A percentile compares a stretch with the other conserved stretches of the same genome.
Evolutionary conservation across 2,329 filamentous ascomycete genomes (phyloP).

Genomic region (Exophiala viscosa): DNA sequence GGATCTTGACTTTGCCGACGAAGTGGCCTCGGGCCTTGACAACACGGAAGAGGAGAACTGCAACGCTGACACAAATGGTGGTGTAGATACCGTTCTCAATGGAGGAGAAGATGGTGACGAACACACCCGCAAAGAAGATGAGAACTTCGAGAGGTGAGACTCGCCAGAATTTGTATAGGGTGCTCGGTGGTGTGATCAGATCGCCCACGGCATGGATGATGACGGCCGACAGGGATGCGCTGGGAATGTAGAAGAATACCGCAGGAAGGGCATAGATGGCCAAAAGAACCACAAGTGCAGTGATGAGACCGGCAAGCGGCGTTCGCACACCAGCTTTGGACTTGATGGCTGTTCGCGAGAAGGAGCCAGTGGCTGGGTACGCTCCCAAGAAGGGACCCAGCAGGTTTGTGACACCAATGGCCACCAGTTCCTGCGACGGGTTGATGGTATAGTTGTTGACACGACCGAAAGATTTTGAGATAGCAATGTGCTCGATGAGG

Average conservation of each 20-base stretch:
- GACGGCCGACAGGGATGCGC: conserved; percentile 73
- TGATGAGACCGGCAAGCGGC: conserved; percentile 85
- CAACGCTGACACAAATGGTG: conserved; percentile 73
- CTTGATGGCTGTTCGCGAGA: conserved; percentile 94
- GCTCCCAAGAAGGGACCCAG: conserved; percentile 87
- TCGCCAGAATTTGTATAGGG: conserved; percentile 91
- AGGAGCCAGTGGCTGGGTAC: conserved; percentile 91
- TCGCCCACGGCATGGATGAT: conserved; percentile 96
- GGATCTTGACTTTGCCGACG: conserved; percentile 76
- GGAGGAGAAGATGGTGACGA: conserved; percentile 80
- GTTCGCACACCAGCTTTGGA: conserved; percentile 94
- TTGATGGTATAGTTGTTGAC: conserved; percentile 96
- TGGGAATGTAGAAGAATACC: conserved; percentile 92
- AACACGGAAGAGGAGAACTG: conserved; percentile 76
- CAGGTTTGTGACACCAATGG: conserved; percentile 85
- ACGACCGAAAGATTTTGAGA: conserved; percentile 92
- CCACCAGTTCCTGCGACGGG: conserved; percentile 92
- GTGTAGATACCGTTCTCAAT: conserved; percentile 94
- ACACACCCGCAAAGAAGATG: conserved; percentile 89
- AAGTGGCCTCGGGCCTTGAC: conserved; percentile 79
- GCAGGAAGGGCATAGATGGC: conserved; percentile 85
- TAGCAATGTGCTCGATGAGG: conserved; percentile 93
- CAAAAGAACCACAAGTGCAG: conserved; percentile 76
- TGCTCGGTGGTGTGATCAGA: conserved; percentile 84
- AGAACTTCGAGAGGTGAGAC: conserved; percentile 85